Evolutionary conservation across 2,329 filamentous ascomycete species (phyloP).

Genomic region (Paradendryphiella salina): DNA sequence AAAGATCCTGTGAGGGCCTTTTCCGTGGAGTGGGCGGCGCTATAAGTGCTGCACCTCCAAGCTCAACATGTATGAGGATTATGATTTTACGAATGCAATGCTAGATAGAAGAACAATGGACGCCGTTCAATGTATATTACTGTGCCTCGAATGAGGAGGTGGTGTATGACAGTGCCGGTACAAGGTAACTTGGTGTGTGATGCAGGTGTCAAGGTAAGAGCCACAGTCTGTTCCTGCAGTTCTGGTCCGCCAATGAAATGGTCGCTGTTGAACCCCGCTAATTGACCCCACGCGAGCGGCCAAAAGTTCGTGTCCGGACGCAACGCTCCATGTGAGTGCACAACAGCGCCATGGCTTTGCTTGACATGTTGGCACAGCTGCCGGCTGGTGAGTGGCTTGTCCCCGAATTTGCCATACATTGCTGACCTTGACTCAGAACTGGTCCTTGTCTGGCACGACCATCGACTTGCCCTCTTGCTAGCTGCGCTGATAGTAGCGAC

Average conservation of each 20-base stretch:
- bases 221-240: slow-evolving; percentile 3
- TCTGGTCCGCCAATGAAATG: slow-evolving; percentile 14
- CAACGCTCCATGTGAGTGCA: slow-evolving; percentile 3
- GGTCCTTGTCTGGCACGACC: slow-evolving; percentile 44
- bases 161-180: neutral
- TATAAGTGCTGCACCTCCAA: slow-evolving; percentile 56
- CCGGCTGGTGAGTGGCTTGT: slow-evolving; percentile 18
- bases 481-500: slow-evolving; percentile 36
- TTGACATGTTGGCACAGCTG: slow-evolving; percentile 15
- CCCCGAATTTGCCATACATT: neutral
- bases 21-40: slow-evolving; percentile 90
- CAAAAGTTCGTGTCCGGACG: slow-evolving; percentile 21
- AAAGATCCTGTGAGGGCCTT: slow-evolving; percentile 66
- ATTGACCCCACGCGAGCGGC: slow-evolving; percentile 25
- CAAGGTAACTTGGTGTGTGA: no score
- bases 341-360: slow-evolving; percentile 21
- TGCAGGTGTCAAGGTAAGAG: neutral
- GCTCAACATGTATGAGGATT: neutral
- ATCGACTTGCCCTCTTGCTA: slow-evolving; percentile 42
- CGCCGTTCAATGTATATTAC: neutral
- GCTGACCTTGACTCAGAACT: slow-evolving; percentile 33
- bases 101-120: slow-evolving; percentile 6
- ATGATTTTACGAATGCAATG: slow-evolving; percentile 12
- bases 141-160: neutral
- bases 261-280: slow-evolving; percentile 15